A percentile compares a stretch with the other conserved stretches of the same genome.
Conservation (phyloP, 345 rosid species). For the Lenwebbia sp. region DNA sequence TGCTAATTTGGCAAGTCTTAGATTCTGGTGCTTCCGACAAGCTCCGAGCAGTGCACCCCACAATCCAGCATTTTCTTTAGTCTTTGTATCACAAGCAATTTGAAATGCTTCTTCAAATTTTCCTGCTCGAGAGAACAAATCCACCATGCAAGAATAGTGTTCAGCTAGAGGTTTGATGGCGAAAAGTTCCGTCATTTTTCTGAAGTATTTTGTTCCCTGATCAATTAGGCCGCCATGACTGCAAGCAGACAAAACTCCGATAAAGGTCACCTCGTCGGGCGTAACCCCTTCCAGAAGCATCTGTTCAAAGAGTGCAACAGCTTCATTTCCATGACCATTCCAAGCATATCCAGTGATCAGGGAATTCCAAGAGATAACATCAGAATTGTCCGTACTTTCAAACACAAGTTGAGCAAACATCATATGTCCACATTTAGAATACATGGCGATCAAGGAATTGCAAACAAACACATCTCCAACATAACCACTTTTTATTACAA, state of each 20-base stretch:
- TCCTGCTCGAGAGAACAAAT: constrained; percentile 15
- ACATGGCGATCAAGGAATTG: constrained; percentile 16
- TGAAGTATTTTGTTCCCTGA: constrained; percentile 1
- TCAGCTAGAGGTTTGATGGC: constrained; percentile 1
- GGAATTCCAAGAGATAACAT: constrained; percentile 31
- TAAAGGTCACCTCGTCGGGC: constrained; percentile 10
- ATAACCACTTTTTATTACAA: constrained; percentile 3
- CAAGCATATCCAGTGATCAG: constrained; percentile 28
- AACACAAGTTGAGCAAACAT: constrained; percentile 9
- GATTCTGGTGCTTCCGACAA: constrained; percentile 3
- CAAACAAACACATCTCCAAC: constrained; percentile 6
- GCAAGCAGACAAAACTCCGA: constrained; percentile 8
- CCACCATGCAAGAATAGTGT: constrained; percentile 13
- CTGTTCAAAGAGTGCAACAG: constrained; percentile 17
- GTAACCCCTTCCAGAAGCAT: constrained; percentile 10
- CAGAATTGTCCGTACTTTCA: constrained; percentile 3
- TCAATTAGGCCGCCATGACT: constrained; percentile 4
- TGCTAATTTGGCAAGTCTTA: neutral
- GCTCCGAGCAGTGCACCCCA: constrained; percentile 10
- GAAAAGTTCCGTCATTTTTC: neutral
- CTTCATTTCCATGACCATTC: constrained; percentile 22
- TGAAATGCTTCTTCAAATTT: constrained; percentile 5
- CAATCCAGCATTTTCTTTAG: neutral
- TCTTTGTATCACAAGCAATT: neutral
- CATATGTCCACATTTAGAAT: constrained; percentile 29